phyloP scores from a whole-genome alignment of 2,329 filamentous ascomycete species.

The Pseudogymnoascus verrucosus region DNA sequence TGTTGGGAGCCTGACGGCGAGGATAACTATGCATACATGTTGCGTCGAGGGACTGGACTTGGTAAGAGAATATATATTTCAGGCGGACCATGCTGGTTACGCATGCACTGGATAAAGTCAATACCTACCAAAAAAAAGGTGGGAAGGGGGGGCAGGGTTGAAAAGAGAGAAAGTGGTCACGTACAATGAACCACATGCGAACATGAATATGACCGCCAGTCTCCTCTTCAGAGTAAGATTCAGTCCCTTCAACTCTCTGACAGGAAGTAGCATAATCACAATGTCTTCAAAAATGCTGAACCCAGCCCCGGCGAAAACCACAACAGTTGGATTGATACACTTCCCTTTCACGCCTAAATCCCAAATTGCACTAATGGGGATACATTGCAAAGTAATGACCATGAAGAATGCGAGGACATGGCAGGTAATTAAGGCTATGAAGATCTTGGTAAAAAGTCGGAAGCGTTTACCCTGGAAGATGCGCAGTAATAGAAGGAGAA shows the following conservation, averaged over 20 bases:
- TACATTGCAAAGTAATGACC: slow-evolving; percentile 16
- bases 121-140: not conserved
- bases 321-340: slow-evolving; percentile 54
- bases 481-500: slow-evolving; percentile 17
- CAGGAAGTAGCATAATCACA: slow-evolving; percentile 55
- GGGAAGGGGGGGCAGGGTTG: too few relatives aligned
- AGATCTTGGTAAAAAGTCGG: slow-evolving; percentile 8
- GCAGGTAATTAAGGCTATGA: not conserved
- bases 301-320: slow-evolving; percentile 58
- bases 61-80: slow-evolving; percentile 9
- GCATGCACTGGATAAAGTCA: slow-evolving; percentile 15
- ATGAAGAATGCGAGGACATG: slow-evolving; percentile 12
- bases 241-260: slow-evolving; percentile 56
- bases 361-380: slow-evolving; percentile 13
- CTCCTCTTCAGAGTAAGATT: slow-evolving; percentile 57
- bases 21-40: not conserved
- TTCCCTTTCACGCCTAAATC: slow-evolving; percentile 19
- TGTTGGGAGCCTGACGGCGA: too few relatives aligned
- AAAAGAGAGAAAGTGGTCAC: slow-evolving; percentile 23
- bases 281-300: slow-evolving; percentile 63
- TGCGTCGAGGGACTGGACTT: not conserved
- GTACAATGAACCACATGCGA: slow-evolving; percentile 58
- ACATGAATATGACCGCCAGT: slow-evolving; percentile 56
- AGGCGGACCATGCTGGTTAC: slow-evolving; percentile 20
- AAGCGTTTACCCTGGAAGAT: slow-evolving; percentile 14